These are phyloP conservation scores for Kondoa subrosea DNA, from an alignment of 768 basidiomycete species.

Conservation along the genomic window DNA sequence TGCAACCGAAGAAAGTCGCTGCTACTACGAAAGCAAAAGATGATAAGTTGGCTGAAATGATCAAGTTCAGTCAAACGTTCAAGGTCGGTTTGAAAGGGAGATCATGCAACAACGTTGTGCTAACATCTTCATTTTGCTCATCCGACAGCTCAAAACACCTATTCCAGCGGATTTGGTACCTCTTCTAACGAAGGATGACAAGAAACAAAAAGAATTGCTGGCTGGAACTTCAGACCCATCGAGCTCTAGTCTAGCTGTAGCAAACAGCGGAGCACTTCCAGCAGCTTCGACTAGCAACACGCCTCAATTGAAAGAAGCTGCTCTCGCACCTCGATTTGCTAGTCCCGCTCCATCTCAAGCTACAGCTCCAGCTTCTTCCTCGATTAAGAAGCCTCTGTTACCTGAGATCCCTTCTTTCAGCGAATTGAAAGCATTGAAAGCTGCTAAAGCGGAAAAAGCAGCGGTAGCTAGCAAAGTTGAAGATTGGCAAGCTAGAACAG, in stretches of 20 bases:
- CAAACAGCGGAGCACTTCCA: constrained; percentile 2
- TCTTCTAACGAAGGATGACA: constrained; percentile 83
- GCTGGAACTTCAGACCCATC: constrained; percentile 38
- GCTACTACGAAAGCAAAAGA: constrained; percentile 85
- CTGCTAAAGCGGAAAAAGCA: background rate
- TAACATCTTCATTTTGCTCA: background rate
- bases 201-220: constrained; percentile 38
- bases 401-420: constrained; percentile 33
- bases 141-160: constrained; percentile 63
- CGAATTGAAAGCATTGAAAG: constrained; percentile 39
- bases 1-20: constrained; percentile 78
- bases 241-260: constrained; percentile 16
- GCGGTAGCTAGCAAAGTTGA: background rate
- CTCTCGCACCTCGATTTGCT: constrained; percentile 29
- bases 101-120: background rate
- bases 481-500: constrained; percentile 5
- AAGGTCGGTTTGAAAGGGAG: constrained; percentile 50
- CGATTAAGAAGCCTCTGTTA: constrained; percentile 25
- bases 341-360: constrained; percentile 26
- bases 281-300: constrained; percentile 8
- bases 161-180: constrained; percentile 87
- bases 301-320: constrained; percentile 28
- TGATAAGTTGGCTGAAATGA: constrained; percentile 75
- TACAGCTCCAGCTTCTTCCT: constrained; percentile 27
- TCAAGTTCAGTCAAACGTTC: constrained; percentile 85